Conservation (phyloP, 164 flowering plant species). For the Santalum album region DNA sequence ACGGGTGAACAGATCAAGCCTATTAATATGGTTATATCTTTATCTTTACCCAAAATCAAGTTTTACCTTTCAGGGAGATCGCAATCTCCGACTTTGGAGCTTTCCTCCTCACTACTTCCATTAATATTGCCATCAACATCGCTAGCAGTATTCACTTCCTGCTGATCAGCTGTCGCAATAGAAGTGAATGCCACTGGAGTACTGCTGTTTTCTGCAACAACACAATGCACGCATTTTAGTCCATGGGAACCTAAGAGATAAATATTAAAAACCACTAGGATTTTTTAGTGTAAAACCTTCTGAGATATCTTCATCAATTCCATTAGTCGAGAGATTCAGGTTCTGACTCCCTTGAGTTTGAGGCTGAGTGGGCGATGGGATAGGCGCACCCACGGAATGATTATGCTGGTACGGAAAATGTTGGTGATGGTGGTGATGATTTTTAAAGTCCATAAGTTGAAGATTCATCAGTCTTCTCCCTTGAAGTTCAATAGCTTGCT, state of each 20-base stretch:
- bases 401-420: conserved; percentile 19
- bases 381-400: conserved; percentile 24
- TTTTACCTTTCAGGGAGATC: conserved; percentile 48
- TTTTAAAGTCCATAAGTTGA: conserved; percentile 63
- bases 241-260: background rate
- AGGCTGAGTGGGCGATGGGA: conserved; percentile 24
- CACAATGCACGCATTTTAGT: background rate
- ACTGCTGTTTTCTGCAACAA: conserved; percentile 18
- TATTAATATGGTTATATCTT: background rate
- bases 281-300: conserved; percentile 32
- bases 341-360: conserved; percentile 20
- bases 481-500: conserved; percentile 81
- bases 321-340: conserved; percentile 20
- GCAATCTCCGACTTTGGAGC: conserved; percentile 21
- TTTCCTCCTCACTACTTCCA: conserved; percentile 18
- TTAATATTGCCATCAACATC: conserved; percentile 7
- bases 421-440: conserved; percentile 24
- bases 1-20: no score
- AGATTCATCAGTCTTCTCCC: conserved; percentile 67
- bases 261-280: background rate
- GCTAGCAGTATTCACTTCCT: conserved; percentile 14
- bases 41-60: conserved; percentile 1
- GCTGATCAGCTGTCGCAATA: conserved; percentile 14
- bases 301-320: conserved; percentile 20
- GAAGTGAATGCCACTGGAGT: conserved; percentile 16